Percentiles rank a stretch among this genome's conserved stretches.
These are phyloP conservation scores for Cladosporium colombiae DNA, from an alignment of 2,329 filamentous ascomycete genomes.

Conservation along the genomic window DNA sequence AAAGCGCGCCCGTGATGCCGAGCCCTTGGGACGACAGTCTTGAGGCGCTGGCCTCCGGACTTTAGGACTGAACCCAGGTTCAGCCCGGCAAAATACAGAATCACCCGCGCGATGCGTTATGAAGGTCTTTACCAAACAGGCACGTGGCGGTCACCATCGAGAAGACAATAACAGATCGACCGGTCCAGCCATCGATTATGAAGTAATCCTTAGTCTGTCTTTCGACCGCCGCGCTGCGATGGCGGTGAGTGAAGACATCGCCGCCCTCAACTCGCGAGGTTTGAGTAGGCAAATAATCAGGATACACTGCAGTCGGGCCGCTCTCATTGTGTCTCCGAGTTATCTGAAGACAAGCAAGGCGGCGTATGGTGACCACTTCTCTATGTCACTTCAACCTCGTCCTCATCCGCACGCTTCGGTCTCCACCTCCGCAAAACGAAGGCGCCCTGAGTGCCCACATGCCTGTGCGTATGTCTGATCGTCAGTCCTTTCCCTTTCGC, in stretches of 20 bases:
- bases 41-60: neutral
- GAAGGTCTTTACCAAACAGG: neutral
- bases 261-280: neutral
- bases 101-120: neutral
- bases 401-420: neutral
- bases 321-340: neutral
- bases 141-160: neutral
- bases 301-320: neutral
- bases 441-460: neutral
- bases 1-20: constrained; percentile 6
- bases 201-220: neutral
- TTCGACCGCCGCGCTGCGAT: neutral
- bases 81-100: neutral
- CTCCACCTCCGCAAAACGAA: constrained; percentile 4
- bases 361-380: neutral
- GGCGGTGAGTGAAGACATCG: neutral
- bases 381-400: neutral
- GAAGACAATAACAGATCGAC: neutral
- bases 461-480: neutral
- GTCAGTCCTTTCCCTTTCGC: neutral
- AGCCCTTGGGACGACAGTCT: constrained; percentile 15
- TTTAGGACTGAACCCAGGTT: neutral
- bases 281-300: neutral
- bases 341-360: neutral
- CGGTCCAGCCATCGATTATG: neutral